These are phyloP conservation scores for Sarcodon aspratus DNA, from an alignment of 768 basidiomycete species.

Conservation along the genomic window DNA sequence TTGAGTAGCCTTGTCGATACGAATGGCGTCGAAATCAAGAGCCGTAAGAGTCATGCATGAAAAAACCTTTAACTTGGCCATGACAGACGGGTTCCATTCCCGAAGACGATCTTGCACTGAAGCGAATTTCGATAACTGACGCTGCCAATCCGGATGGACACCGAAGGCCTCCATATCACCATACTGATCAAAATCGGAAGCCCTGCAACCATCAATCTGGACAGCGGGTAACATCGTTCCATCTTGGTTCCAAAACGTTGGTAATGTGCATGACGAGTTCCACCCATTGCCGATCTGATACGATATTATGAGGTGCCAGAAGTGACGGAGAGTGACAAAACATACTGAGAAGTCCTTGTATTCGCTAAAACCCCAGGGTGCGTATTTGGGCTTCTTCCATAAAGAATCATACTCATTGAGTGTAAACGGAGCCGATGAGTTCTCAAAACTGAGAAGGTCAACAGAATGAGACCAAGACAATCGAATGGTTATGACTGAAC, in stretches of 20 bases:
- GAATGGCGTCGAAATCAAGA: slow-evolving; percentile 87
- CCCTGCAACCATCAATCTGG: slow-evolving; percentile 59
- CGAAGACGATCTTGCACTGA: slow-evolving; percentile 93
- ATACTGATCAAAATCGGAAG: slow-evolving; percentile 88
- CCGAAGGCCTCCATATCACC: slow-evolving; percentile 97
- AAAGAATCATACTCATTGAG: slow-evolving; percentile 60
- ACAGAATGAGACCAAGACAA: slow-evolving; percentile 4
- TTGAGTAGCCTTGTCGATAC: slow-evolving; percentile 92
- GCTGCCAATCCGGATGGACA: slow-evolving; percentile 90
- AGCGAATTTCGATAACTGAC: slow-evolving; percentile 90
- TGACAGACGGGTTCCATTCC: slow-evolving; percentile 79
- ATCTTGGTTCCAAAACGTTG: slow-evolving; percentile 72
- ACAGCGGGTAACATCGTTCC: slow-evolving; percentile 47
- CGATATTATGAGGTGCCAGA: slow-evolving; percentile 1
- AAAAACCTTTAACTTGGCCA: slow-evolving; percentile 67
- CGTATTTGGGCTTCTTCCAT: slow-evolving; percentile 67
- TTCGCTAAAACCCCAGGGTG: slow-evolving; percentile 78
- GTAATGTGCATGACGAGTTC: slow-evolving; percentile 66
- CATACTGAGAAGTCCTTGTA: slow-evolving; percentile 75
- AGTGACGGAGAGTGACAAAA: slow-evolving; percentile 3
- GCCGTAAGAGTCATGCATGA: slow-evolving; percentile 82
- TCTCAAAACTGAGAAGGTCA: slow-evolving; percentile 45
- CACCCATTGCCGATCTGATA: slow-evolving; percentile 54
- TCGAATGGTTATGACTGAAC: slow-evolving; percentile 12
- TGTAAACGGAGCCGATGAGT: slow-evolving; percentile 69